A percentile compares a stretch with the other conserved stretches of the same genome.
These are phyloP conservation scores for Nicotiana paniculata DNA, from an alignment of 257 asterid genomes.

Conservation along the genomic window DNA sequence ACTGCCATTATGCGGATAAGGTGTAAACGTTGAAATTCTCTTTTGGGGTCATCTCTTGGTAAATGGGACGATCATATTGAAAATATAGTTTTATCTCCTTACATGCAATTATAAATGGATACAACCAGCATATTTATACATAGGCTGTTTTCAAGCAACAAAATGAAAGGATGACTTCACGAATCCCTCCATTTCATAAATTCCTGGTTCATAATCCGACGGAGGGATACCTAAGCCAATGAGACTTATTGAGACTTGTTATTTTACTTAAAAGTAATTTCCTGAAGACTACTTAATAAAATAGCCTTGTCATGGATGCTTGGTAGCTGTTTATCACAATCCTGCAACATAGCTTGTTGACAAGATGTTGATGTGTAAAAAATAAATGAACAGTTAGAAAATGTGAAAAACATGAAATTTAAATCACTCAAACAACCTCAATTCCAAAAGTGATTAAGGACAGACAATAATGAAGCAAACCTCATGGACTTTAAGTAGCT, in stretches of 20 bases:
- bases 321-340: background rate
- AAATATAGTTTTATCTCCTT: background rate
- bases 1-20: background rate
- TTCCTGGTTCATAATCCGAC: background rate
- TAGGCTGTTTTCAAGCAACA: background rate
- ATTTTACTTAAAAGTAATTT: background rate
- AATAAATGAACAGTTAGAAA: background rate
- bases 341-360: background rate
- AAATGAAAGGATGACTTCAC: background rate
- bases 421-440: background rate
- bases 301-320: background rate
- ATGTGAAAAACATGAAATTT: background rate
- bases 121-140: background rate
- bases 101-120: background rate
- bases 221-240: background rate
- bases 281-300: background rate
- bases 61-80: background rate
- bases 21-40: background rate
- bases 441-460: background rate
- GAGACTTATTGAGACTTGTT: background rate
- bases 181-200: background rate
- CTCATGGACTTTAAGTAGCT: slow-evolving; percentile 20
- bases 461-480: background rate
- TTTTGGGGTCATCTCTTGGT: background rate
- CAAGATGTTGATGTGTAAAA: background rate